Conservation (phyloP, 1,139 yeast species). For the Magnusiomyces paraingens region DNA sequence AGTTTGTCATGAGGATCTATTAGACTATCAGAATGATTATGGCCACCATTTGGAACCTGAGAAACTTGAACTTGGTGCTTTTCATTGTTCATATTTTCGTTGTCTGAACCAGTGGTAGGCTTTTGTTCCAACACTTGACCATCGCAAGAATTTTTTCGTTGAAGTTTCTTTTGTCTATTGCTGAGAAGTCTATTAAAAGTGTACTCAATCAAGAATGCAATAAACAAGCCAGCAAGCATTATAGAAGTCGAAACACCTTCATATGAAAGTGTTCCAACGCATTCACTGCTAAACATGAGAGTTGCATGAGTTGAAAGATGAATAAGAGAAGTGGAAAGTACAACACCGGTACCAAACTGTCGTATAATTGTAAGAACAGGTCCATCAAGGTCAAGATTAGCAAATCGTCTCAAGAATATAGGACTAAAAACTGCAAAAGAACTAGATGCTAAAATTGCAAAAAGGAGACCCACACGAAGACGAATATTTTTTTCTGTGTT, state of each 20-base stretch:
- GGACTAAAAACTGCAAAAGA: conserved; percentile 34
- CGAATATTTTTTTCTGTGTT: conserved; percentile 32
- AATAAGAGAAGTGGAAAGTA: conserved; percentile 80
- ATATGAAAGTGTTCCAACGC: conserved; percentile 45
- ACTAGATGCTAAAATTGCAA: conserved; percentile 34
- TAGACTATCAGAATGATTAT: conserved; percentile 13
- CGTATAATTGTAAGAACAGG: conserved; percentile 23
- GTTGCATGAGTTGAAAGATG: conserved; percentile 77
- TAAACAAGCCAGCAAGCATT: conserved; percentile 34
- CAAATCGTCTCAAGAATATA: conserved; percentile 22
- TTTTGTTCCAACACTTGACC: neutral
- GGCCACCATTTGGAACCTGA: conserved; percentile 9
- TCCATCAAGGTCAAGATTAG: conserved; percentile 27
- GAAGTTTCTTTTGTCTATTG: conserved; percentile 14
- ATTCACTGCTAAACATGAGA: conserved; percentile 45
- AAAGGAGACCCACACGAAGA: conserved; percentile 32
- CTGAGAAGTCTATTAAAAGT: conserved; percentile 24
- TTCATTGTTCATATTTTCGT: conserved; percentile 4
- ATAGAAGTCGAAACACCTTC: conserved; percentile 36
- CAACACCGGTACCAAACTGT: conserved; percentile 83
- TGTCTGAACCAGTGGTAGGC: neutral
- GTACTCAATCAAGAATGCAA: conserved; percentile 34
- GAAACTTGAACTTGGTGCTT: neutral
- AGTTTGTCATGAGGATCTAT: conserved; percentile 20
- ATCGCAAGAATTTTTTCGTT: too few species aligned